phyloP scores from a whole-genome alignment of 148 eudicot genomes.

The Amaranthus hypochondriacus region DNA sequence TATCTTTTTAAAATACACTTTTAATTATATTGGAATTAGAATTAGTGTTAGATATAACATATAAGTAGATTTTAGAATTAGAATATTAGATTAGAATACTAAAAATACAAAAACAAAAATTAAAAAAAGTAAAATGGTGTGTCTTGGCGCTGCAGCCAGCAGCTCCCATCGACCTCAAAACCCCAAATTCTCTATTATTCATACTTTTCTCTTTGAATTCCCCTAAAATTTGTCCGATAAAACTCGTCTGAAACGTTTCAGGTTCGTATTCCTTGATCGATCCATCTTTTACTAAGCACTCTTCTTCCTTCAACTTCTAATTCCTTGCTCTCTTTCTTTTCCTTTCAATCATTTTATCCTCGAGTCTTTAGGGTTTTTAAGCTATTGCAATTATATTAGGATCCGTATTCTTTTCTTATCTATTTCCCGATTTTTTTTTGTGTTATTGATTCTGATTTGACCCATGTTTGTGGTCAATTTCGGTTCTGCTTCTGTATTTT shows the following conservation, averaged over 20 bases:
- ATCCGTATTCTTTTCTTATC: neutral
- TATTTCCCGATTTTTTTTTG: constrained; percentile 7
- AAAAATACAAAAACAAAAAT: too few species aligned
- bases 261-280: constrained; percentile 38
- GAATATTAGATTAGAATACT: too few species aligned
- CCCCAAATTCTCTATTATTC: constrained; percentile 12
- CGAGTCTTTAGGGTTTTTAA: constrained; percentile 36
- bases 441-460: constrained; percentile 13
- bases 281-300: constrained; percentile 16
- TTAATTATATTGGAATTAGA: too few species aligned
- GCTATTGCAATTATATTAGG: constrained; percentile 10
- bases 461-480: neutral
- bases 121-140: neutral
- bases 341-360: neutral
- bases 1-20: too few species aligned
- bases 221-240: constrained; percentile 21
- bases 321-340: neutral
- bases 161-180: constrained; percentile 32
- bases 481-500: constrained; percentile 21
- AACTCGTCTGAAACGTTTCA: constrained; percentile 23
- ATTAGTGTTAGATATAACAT: too few species aligned
- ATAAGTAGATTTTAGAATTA: too few species aligned
- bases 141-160: constrained; percentile 16
- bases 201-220: neutral
- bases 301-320: constrained; percentile 7